Base-by-base conservation (phyloP, 2,329 filamentous ascomycete species). In the Ophiocordyceps camponoti-leonardi region DNA sequence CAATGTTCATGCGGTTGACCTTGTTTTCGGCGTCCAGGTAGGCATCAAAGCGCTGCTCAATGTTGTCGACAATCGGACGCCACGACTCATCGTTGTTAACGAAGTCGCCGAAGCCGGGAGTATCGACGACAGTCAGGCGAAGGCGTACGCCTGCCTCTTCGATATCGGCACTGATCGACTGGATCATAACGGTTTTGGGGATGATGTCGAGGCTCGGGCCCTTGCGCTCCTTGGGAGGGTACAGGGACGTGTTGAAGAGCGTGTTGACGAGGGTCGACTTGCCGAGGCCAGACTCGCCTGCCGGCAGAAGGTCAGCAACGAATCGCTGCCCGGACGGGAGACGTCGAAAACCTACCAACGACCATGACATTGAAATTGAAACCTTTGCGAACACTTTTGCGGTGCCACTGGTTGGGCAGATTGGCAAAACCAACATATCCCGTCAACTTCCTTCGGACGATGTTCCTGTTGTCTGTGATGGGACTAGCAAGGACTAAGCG, bases 301-400 rank as follows among this genome's bases (percentile, higher is more conserved):
- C 3, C 13, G 13, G 10, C 14, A 28, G 20, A 20, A 12, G 16
- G 19, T 40, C 19, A 40, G 33, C 33, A 37, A 5, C 13, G 7
- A n/a, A 5, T 37, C 18, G 14, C 14, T 37, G 16, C n/a, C 6
- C 16, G 16, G n/a, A 37, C 5, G 22, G 22, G 22, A 6, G 22
- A 6, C 4, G 22, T 13, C 2, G 6, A 6, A 40, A 18, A 81
- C 88, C 61, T 75, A 96, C 92, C 92, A 68, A 98, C 92, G 67
- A 98, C 92, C 92, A 98, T 98, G 56, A 98, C 92, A 64, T 98
- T 98, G 77, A 98, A 98, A 78, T 96, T 98, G 79, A 98, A 98
- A 50, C 92, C 92, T 71, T 98, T 98, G 63, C 92, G 86, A 60
- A 98, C 92, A 79, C 88, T 95, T 83, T 98, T 98, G 67, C 92